Conservation (phyloP, 2,329 filamentous ascomycete genomes). For the Coniella vitis region DNA sequence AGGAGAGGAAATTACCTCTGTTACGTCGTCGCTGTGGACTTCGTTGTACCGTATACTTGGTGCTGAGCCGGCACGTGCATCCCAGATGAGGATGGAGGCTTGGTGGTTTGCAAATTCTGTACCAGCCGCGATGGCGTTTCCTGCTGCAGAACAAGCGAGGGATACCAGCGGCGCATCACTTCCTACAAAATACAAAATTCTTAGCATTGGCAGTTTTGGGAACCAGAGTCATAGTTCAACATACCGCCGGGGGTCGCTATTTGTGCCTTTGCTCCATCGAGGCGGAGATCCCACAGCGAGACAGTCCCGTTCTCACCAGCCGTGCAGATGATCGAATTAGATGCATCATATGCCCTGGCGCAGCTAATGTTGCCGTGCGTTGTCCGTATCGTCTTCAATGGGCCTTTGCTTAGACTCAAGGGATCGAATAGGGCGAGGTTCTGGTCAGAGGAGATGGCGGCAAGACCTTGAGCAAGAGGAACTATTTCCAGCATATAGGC, state of each 20-base stretch:
- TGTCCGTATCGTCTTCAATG: constrained; percentile 40
- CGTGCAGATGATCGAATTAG: constrained; percentile 53
- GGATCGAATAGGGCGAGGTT: constrained; percentile 59
- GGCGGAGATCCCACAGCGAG: constrained; percentile 58
- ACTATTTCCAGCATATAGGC: constrained; percentile 55
- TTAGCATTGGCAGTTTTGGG: too few species aligned
- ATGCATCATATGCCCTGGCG: constrained; percentile 47
- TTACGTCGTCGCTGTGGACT: constrained; percentile 62
- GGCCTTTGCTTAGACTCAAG: constrained; percentile 43
- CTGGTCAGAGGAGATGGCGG: constrained; percentile 62
- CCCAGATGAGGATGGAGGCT: constrained; percentile 57
- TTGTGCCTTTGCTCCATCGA: constrained; percentile 30
- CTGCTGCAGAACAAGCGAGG: constrained; percentile 51
- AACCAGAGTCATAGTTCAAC: too few species aligned
- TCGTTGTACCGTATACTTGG: constrained; percentile 52
- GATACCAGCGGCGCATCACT: constrained; percentile 51
- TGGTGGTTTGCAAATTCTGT: constrained; percentile 63
- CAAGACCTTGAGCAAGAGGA: constrained; percentile 39
- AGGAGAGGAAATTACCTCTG: constrained; percentile 35
- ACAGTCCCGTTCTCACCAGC: constrained; percentile 66
- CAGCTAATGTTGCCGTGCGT: constrained; percentile 59
- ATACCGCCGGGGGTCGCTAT: constrained; percentile 40
- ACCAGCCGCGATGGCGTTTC: constrained; percentile 60
- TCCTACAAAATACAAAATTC: constrained; percentile 28
- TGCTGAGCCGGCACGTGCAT: constrained; percentile 43